Base-by-base conservation (phyloP, 805 yeast species). In the Saturnispora serradocipensis region DNA sequence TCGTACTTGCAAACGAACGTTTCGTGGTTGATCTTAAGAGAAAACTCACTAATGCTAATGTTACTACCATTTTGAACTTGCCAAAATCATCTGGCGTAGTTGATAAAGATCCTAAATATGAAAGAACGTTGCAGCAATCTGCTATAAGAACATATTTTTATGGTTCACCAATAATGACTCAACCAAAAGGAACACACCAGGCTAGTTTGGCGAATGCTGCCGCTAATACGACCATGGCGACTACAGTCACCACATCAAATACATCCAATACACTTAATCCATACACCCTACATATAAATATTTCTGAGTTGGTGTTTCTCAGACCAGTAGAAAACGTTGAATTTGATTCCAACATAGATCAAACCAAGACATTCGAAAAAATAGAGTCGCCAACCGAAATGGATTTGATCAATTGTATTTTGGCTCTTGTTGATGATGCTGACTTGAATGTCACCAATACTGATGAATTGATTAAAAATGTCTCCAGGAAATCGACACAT, bases 101-200 rank as follows among this genome's bases (percentile, higher is more conserved):
- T 8, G 87, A 86, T 30, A 74, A 78, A 28, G 91, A 85, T 53
- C 91, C 83, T 50, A 71, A 78, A 11, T 88, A 73, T 62, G 71
- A 74, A 36, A 74, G 98, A 61, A 78, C 82, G 36, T 50, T 76
- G 22, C 98, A 91, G 65, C 88, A 89, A 59, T 75, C 79, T 42
- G 72, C 84, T 5, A 88, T 91, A 50, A 81, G 81, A 62, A 95
- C 90, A 61, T 93, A 93, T 66, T 93, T 93, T 61, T 88, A 93
- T 62, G 99, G 99, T 5, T 25, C 38, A 6, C 52, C 52, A 5
- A 24, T 28, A 9, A 22, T 44, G 22, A 18, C 44, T n/a, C 48
- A 36, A 3, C 45, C 46, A 27, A 49, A 46, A 28, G 52, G 52
- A 10, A 22, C 44, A 9, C 9, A 34, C 5, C 16, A 18, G 9